phyloP scores from a whole-genome alignment of 192 early-diverging fungal genomes.

The Phlyctochytrium planicorne region DNA sequence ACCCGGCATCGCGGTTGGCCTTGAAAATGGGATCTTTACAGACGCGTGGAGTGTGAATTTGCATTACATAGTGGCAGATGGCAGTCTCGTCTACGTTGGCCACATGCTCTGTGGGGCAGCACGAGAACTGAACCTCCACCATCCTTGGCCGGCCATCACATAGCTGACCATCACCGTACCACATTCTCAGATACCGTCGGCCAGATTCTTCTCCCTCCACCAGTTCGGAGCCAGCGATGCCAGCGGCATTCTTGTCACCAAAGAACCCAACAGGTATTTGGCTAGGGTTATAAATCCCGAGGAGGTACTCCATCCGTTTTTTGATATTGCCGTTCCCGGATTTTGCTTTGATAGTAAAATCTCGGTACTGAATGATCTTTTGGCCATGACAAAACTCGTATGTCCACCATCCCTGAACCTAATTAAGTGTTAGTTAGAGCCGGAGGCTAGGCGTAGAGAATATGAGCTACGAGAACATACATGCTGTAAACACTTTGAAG shows the following conservation, averaged over 20 bases:
- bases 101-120: conserved; percentile 69
- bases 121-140: conserved; percentile 85
- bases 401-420: conserved; percentile 65
- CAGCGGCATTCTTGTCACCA: conserved; percentile 31
- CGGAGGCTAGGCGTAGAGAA: not conserved
- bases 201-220: conserved; percentile 38
- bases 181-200: conserved; percentile 62
- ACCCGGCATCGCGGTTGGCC: not conserved
- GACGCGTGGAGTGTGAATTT: conserved; percentile 71
- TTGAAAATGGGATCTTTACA: conserved; percentile 43
- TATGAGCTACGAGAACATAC: not conserved
- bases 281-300: conserved; percentile 18
- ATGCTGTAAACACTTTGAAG: not conserved
- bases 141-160: conserved; percentile 71
- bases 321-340: conserved; percentile 17
- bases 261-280: not conserved
- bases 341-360: conserved; percentile 25
- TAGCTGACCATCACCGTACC: conserved; percentile 70
- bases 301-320: conserved; percentile 21
- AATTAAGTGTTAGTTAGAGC: not conserved
- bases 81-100: conserved; percentile 61
- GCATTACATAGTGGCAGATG: conserved; percentile 74
- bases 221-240: conserved; percentile 28
- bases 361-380: conserved; percentile 64
- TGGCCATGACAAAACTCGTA: conserved; percentile 82